Conservation (phyloP, 495 filamentous ascomycete genomes). For the Rhypophila decipiens region DNA sequence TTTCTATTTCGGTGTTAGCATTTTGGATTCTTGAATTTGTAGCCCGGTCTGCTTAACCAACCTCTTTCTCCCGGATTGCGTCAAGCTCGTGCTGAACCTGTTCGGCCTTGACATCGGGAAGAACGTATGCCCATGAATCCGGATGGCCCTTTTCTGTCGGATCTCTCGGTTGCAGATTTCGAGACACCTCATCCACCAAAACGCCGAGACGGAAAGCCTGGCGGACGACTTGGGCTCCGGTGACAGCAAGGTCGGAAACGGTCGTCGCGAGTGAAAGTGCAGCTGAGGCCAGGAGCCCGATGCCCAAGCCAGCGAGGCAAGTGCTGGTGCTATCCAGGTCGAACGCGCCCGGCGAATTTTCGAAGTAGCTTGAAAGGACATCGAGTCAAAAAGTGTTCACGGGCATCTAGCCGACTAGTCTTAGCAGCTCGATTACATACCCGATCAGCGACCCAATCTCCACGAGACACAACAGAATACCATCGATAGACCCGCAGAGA, state of each 20-base stretch:
- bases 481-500: slow-evolving; percentile 32
- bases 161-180: slow-evolving; percentile 21
- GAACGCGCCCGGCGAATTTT: slow-evolving; percentile 18
- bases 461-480: slow-evolving; percentile 28
- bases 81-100: slow-evolving; percentile 28
- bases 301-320: slow-evolving; percentile 50
- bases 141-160: slow-evolving; percentile 21
- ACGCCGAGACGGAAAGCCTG: slow-evolving; percentile 58
- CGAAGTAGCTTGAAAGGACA: too few relatives aligned
- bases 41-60: too few relatives aligned
- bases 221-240: slow-evolving; percentile 55
- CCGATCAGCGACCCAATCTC: slow-evolving; percentile 36
- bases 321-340: slow-evolving; percentile 4
- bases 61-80: slow-evolving; percentile 10
- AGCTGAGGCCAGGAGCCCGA: slow-evolving; percentile 55
- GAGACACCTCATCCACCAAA: slow-evolving; percentile 36
- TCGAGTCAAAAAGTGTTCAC: too few relatives aligned
- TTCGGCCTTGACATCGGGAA: slow-evolving; percentile 30
- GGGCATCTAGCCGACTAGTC: too few relatives aligned
- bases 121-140: slow-evolving; percentile 37
- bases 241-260: slow-evolving; percentile 50
- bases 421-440: slow-evolving; percentile 22
- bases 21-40: too few relatives aligned
- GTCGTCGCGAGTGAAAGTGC: slow-evolving; percentile 54
- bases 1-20: too few relatives aligned